Base-by-base conservation (phyloP, 208 protist species). In the Leishmania tropica region DNA sequence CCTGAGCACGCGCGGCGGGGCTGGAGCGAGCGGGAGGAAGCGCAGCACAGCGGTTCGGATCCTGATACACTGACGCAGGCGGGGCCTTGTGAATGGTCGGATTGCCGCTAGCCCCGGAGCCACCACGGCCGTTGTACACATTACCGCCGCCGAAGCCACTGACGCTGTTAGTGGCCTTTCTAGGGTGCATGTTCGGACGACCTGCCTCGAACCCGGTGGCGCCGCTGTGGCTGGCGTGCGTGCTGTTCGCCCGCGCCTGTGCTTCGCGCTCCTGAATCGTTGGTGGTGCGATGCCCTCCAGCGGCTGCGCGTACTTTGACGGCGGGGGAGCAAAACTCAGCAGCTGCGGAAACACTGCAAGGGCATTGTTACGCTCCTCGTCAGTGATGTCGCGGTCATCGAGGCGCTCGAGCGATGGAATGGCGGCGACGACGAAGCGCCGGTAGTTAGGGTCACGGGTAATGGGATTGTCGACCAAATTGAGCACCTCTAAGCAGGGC, bases 371-470 rank as follows among this genome's bases (percentile, higher is more conserved):
- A 42, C 94, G 92, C 83, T 97, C 94, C 42, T 87, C 79, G 70
- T 89, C 87, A 37, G 85, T 86, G 81, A 97, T 90, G 72, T 93
- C 86, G 60, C 93, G 83, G 70, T 97, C 94, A 64, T 97, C 94
- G 31, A 97, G 85, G 7, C 85, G 85, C 83, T 88, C 84, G 45
- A 97, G 85, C 64, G 92, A 88, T 0, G 88, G 88, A 51, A 97
- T 86, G 24, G 94, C 92, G 19, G 94, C 94, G 65, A 98, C 95
- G n/a, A 96, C 89, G 75, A 96, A 97, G 75, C 89, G 88, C 19
- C 95, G 87, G 87, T 98, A 98, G 81, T 97, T 95, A 8, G 96
- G 94, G 79, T 96, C 91, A 28, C 89, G 84, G 40, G 86, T 88
- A 67, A 98, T 94, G 10, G 95, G 95, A 75, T 98, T 98, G 47